Conservation (phyloP, 1,284 basidiomycete genomes). For the Papiliotrema fonsecae region DNA sequence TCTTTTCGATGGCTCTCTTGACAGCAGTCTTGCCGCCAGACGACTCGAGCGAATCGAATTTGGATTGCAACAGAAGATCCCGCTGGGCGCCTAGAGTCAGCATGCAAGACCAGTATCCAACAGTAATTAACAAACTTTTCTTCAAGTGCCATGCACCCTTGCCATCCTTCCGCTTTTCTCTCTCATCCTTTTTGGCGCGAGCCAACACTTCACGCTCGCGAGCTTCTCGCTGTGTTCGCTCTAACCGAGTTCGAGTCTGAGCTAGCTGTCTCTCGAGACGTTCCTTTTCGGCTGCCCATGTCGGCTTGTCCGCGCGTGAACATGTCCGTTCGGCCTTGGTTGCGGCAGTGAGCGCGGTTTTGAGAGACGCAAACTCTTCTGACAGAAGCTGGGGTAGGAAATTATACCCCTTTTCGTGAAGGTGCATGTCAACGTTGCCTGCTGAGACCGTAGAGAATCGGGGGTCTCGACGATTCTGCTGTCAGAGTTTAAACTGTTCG, state of each 20-base stretch:
- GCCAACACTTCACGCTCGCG: slow-evolving; percentile 64
- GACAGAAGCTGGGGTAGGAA: slow-evolving; percentile 70
- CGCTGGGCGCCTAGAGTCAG: slow-evolving; percentile 64
- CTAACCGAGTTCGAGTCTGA: slow-evolving; percentile 69
- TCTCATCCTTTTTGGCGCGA: slow-evolving; percentile 62
- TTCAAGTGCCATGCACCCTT: slow-evolving; percentile 87
- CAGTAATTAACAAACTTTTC: slow-evolving; percentile 53
- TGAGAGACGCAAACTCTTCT: slow-evolving; percentile 64
- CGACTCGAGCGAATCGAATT: slow-evolving; percentile 68
- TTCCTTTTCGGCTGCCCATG: slow-evolving; percentile 66
- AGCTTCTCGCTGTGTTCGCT: slow-evolving; percentile 65
- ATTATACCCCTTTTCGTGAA: slow-evolving; percentile 69
- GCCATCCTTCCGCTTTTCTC: slow-evolving; percentile 65
- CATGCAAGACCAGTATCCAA: background rate
- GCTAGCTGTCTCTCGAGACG: slow-evolving; percentile 74
- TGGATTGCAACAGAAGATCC: slow-evolving; percentile 64
- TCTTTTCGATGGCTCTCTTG: slow-evolving; percentile 82
- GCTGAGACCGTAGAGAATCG: slow-evolving; percentile 70
- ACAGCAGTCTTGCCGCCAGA: slow-evolving; percentile 73
- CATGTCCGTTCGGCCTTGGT: slow-evolving; percentile 63
- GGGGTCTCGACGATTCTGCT: slow-evolving; percentile 75
- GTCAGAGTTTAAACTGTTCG: background rate
- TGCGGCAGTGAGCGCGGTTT: slow-evolving; percentile 63
- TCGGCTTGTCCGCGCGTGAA: slow-evolving; percentile 59
- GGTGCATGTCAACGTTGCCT: slow-evolving; percentile 64